These are phyloP conservation scores for Pythium angustatum DNA, from an alignment of 352 stramenopile genomes.

Conservation along the genomic window DNA sequence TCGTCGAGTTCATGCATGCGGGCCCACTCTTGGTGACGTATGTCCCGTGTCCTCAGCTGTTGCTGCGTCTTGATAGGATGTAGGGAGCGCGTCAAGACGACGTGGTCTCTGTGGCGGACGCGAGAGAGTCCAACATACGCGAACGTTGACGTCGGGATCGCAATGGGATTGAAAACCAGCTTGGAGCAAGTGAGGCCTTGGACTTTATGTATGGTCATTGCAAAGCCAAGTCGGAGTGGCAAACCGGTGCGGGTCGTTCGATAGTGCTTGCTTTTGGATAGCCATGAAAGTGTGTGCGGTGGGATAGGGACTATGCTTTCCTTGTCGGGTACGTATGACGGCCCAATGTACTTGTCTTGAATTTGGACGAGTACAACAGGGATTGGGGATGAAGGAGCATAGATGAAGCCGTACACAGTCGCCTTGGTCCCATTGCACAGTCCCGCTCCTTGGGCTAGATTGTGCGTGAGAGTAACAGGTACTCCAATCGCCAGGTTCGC, in stretches of 20 bases:
- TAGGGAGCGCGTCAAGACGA: no score
- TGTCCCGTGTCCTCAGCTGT: no score
- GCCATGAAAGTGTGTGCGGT: neutral
- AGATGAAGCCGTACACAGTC: neutral
- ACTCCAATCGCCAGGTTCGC: neutral
- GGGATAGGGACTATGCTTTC: neutral
- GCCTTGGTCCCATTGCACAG: constrained; percentile 3
- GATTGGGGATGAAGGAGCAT: neutral
- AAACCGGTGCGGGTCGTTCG: neutral
- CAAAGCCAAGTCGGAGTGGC: neutral
- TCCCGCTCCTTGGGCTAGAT: neutral
- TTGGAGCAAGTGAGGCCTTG: neutral
- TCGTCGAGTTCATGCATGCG: no score
- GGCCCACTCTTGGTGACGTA: no score
- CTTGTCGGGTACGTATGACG: neutral
- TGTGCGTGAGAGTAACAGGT: neutral
- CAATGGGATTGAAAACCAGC: neutral
- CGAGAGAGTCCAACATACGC: constrained; percentile 1
- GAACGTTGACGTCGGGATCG: neutral
- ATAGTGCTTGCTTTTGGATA: neutral
- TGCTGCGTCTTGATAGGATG: no score
- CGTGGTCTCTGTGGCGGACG: neutral
- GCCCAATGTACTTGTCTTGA: neutral
- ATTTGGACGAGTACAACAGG: neutral
- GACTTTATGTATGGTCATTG: constrained; percentile 5